Percentiles rank a stretch among this genome's conserved stretches.
Conservation (phyloP, 176 grass and related monocot genomes). For the Zizania latifolia region DNA sequence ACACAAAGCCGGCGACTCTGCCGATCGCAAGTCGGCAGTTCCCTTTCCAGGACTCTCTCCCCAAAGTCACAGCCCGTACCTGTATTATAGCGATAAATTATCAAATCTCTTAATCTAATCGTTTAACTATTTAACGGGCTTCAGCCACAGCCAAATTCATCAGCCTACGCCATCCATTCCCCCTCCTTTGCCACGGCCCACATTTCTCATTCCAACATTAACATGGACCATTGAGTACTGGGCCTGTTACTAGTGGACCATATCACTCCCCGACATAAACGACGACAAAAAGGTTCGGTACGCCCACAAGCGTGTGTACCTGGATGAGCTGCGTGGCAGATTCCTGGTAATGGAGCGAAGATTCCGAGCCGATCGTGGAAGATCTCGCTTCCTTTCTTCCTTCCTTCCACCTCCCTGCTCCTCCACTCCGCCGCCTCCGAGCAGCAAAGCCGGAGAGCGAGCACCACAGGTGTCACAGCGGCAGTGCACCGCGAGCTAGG, state of each 20-base stretch:
- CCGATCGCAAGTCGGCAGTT: too few species aligned
- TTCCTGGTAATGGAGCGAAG: conserved; percentile 16
- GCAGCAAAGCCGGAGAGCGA: neutral
- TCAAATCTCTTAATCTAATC: too few species aligned
- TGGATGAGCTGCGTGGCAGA: neutral
- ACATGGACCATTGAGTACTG: too few species aligned
- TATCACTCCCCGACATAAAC: neutral
- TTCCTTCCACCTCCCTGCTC: neutral
- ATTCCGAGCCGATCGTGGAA: neutral
- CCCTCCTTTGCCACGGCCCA: neutral
- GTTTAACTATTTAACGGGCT: neutral
- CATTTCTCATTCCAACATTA: too few species aligned
- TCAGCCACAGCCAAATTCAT: neutral
- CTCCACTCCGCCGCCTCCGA: neutral
- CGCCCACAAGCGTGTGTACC: too few species aligned
- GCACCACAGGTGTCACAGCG: conserved; percentile 19
- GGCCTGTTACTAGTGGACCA: neutral
- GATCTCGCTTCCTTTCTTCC: conserved; percentile 1
- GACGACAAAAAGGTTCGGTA: neutral
- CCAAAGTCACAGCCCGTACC: too few species aligned
- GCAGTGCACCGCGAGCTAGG: conserved; percentile 1
- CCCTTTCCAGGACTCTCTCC: too few species aligned
- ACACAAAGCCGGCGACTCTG: neutral
- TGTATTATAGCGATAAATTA: too few species aligned
- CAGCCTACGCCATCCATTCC: neutral